Conservation (phyloP, 805 yeast genomes). For the Saturnispora ahearnii region DNA sequence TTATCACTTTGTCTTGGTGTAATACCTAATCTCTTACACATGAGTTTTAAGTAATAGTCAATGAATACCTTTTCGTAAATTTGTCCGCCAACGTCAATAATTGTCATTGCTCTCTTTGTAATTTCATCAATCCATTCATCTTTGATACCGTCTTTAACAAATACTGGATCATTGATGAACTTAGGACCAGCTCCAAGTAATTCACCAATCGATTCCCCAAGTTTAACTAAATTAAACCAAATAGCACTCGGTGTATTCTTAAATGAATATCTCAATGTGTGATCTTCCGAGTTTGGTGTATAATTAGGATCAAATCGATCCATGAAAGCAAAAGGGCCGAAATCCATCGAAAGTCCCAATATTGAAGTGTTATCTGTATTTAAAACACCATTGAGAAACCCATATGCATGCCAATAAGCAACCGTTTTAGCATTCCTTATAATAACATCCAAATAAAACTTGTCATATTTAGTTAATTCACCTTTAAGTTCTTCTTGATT, state of each 20-base stretch:
- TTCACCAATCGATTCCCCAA: slow-evolving; percentile 79
- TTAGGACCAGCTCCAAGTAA: slow-evolving; percentile 64
- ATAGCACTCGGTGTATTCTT: slow-evolving; percentile 77
- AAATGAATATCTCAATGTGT: slow-evolving; percentile 60
- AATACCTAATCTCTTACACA: slow-evolving; percentile 67
- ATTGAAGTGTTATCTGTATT: slow-evolving; percentile 92
- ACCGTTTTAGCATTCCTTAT: slow-evolving; percentile 67
- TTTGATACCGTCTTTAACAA: slow-evolving; percentile 34
- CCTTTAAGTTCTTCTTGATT: background rate
- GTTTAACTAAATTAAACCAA: slow-evolving; percentile 86
- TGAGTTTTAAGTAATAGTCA: slow-evolving; percentile 43
- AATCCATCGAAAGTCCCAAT: slow-evolving; percentile 82
- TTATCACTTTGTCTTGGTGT: slow-evolving; percentile 32
- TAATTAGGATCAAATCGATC: slow-evolving; percentile 73
- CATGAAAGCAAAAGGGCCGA: slow-evolving; percentile 90
- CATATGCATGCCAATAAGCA: slow-evolving; percentile 86
- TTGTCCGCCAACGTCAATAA: slow-evolving; percentile 57
- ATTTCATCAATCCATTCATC: slow-evolving; percentile 44
- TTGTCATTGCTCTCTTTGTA: slow-evolving; percentile 49
- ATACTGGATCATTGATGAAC: slow-evolving; percentile 36
- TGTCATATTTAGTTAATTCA: slow-evolving; percentile 52
- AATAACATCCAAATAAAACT: slow-evolving; percentile 61
- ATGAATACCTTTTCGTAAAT: slow-evolving; percentile 58
- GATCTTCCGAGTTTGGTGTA: slow-evolving; percentile 89
- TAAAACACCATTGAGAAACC: slow-evolving; percentile 87